Percentiles rank a stretch among this genome's conserved stretches.
Conservation (phyloP, 768 basidiomycete species). For the Amyloporia xantha region DNA sequence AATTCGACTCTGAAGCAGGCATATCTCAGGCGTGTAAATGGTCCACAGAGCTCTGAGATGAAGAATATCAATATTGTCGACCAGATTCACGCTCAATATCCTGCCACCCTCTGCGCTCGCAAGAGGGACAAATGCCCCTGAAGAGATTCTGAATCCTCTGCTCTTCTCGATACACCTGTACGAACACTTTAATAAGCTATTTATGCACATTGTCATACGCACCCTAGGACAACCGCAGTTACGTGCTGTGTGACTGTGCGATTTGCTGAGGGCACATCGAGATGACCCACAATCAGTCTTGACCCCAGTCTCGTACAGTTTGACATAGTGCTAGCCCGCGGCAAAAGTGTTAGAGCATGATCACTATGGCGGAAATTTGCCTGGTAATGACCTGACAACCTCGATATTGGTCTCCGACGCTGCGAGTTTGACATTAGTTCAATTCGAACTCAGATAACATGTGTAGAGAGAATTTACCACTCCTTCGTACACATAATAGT, state of each 20-base stretch:
- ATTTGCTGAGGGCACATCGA: slow-evolving; percentile 19
- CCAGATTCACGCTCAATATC: slow-evolving; percentile 19
- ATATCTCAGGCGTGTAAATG: no score
- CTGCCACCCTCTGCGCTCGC: slow-evolving; percentile 21
- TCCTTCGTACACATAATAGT: slow-evolving; percentile 22
- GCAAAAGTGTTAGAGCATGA: not conserved
- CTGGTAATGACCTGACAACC: slow-evolving; percentile 15
- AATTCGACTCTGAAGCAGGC: no score
- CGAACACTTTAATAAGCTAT: not conserved
- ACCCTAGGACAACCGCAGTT: slow-evolving; percentile 21
- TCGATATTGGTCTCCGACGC: slow-evolving; percentile 20
- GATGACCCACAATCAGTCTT: slow-evolving; percentile 22
- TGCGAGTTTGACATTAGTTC: not conserved
- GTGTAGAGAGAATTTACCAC: no score
- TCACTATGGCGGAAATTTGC: slow-evolving; percentile 6
- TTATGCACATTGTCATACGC: not conserved
- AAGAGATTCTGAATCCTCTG: slow-evolving; percentile 22
- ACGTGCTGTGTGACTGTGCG: slow-evolving; percentile 20
- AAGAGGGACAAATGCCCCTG: slow-evolving; percentile 21
- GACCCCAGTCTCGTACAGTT: slow-evolving; percentile 24
- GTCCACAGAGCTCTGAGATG: no score
- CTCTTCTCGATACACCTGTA: slow-evolving; percentile 19
- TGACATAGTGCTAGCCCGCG: slow-evolving; percentile 20
- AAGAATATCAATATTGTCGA: slow-evolving; percentile 15
- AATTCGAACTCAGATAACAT: slow-evolving; percentile 6